A percentile compares a stretch with the other conserved stretches of the same genome.
These are phyloP conservation scores for Penicillium chermesinum DNA, from an alignment of 495 filamentous ascomycete genomes.

Conservation along the genomic window DNA sequence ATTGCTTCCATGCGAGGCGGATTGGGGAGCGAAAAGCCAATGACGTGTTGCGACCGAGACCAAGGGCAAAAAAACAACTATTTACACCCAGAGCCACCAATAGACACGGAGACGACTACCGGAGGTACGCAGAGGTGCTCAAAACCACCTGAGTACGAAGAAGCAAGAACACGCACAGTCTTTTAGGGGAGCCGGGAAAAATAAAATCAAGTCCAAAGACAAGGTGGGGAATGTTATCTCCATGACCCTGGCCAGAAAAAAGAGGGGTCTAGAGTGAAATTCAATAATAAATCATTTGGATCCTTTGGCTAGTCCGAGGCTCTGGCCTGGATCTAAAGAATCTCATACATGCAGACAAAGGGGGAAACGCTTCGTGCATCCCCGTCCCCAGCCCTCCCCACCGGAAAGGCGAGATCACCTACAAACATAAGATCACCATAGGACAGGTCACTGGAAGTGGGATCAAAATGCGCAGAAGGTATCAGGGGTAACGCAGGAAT, in stretches of 20 bases:
- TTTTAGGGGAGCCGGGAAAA: not conserved
- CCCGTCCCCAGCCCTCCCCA: no score
- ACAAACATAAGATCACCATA: no score
- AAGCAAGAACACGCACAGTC: not conserved
- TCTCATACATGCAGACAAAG: not conserved
- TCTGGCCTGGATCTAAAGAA: not conserved
- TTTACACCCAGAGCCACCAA: not conserved
- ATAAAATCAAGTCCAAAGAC: not conserved
- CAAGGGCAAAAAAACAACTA: not conserved
- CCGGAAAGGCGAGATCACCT: no score
- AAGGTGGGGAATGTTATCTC: not conserved
- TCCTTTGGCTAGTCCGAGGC: not conserved
- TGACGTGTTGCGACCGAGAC: not conserved
- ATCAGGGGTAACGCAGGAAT: no score
- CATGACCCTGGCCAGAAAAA: not conserved
- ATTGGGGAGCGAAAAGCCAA: not conserved
- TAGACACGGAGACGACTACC: not conserved
- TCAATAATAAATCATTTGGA: no score
- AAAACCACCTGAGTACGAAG: not conserved
- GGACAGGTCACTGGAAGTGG: no score
- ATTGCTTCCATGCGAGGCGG: not conserved
- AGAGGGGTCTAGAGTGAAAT: not conserved
- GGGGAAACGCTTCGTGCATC: no score
- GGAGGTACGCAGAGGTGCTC: not conserved
- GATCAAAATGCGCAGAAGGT: no score